Evolutionary conservation across 1,139 yeast species (phyloP).

Genomic region (Chernovozyma sophiae-reginae): DNA sequence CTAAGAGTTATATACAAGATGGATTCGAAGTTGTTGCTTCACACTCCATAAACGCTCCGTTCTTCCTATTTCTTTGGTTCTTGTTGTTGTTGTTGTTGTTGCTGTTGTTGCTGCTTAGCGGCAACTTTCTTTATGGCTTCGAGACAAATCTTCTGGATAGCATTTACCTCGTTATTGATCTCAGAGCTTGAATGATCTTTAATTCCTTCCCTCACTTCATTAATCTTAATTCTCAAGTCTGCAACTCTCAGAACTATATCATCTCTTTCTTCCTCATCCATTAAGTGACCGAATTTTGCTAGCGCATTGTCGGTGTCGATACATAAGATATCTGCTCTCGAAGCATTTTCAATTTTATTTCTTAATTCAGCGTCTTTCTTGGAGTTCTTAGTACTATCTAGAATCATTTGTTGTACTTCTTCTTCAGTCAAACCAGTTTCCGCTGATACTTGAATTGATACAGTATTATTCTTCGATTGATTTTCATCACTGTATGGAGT

Average conservation of each 20-base stretch:
- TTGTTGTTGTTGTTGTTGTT: no score
- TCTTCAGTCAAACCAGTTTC: slow-evolving; percentile 64
- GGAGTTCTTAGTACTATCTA: slow-evolving; percentile 44
- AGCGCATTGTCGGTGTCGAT: slow-evolving; percentile 54
- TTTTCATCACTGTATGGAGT: slow-evolving; percentile 43
- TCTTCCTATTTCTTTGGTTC: no score
- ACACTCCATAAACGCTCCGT: no score
- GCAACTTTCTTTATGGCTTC: slow-evolving; percentile 53
- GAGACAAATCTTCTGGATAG: slow-evolving; percentile 48
- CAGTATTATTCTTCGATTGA: slow-evolving; percentile 28
- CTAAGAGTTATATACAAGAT: no score
- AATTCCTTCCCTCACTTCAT: slow-evolving; percentile 36
- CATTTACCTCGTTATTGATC: slow-evolving; percentile 44
- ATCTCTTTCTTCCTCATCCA: slow-evolving; percentile 35
- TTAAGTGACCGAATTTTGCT: slow-evolving; percentile 37
- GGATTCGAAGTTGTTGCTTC: no score
- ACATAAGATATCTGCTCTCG: slow-evolving; percentile 52
- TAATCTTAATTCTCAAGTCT: slow-evolving; percentile 39
- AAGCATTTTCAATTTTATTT: slow-evolving; percentile 43
- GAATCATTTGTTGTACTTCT: slow-evolving; percentile 55
- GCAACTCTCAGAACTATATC: slow-evolving; percentile 26
- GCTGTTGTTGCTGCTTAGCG: slow-evolving; percentile 32
- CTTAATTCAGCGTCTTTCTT: slow-evolving; percentile 40
- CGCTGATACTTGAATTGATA: slow-evolving; percentile 67
- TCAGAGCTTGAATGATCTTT: slow-evolving; percentile 30